A percentile compares a stretch with the other conserved stretches of the same genome.
These are phyloP conservation scores for Exobasidium rhododendri DNA, from an alignment of 1,284 basidiomycete genomes.

Conservation along the genomic window DNA sequence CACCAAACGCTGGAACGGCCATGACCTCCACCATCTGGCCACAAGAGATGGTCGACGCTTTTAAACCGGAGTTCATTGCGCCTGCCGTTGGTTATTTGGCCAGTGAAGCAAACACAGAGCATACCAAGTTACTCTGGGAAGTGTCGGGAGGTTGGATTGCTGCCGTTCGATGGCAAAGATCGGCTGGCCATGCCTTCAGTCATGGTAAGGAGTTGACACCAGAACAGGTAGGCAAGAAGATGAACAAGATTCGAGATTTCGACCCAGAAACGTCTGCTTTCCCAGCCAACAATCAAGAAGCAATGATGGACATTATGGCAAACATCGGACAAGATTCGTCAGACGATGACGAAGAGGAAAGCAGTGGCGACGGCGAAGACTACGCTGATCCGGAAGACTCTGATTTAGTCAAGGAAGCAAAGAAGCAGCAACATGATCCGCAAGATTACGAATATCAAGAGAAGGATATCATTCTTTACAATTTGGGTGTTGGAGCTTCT, in stretches of 20 bases:
- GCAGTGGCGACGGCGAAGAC: constrained; percentile 34
- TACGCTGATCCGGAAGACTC: constrained; percentile 81
- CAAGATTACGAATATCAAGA: constrained; percentile 66
- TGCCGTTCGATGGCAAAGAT: constrained; percentile 87
- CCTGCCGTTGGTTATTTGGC: constrained; percentile 86
- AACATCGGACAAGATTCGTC: constrained; percentile 43
- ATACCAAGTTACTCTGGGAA: constrained; percentile 79
- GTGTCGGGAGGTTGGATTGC: constrained; percentile 89
- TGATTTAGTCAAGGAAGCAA: constrained; percentile 76
- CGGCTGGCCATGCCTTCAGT: constrained; percentile 64
- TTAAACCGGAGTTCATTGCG: constrained; percentile 92
- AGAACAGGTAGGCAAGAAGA: constrained; percentile 48
- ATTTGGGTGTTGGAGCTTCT: constrained; percentile 90
- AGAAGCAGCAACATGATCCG: constrained; percentile 60
- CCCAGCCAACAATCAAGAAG: constrained; percentile 37
- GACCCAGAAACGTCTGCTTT: constrained; percentile 50
- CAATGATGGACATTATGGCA: constrained; percentile 39
- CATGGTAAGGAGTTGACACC: constrained; percentile 43
- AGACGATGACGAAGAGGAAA: constrained; percentile 34
- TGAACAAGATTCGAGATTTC: constrained; percentile 48
- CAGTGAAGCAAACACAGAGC: constrained; percentile 72
- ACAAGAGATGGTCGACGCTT: constrained; percentile 87
- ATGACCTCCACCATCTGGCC: constrained; percentile 63
- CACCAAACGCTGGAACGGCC: constrained; percentile 70
- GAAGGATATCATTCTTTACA: constrained; percentile 91